A percentile compares a stretch with the other conserved stretches of the same genome.
These are phyloP conservation scores for Chalciporus sphaerocephalus DNA, from an alignment of 768 basidiomycete genomes.

Conservation along the genomic window DNA sequence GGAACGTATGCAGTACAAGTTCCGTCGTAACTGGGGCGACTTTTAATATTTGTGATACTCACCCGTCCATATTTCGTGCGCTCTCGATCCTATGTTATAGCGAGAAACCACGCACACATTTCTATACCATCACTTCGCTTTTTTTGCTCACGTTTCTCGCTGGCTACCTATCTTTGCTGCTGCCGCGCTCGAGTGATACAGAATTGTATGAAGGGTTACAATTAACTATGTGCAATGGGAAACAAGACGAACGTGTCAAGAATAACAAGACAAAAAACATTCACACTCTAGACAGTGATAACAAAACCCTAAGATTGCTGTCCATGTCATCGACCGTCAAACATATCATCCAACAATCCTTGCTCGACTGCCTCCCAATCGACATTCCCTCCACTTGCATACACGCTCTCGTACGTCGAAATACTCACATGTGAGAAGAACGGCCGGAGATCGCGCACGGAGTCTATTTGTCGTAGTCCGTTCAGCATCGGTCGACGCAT, in stretches of 20 bases:
- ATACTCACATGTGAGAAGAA: constrained; percentile 92
- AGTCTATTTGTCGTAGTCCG: constrained; percentile 68
- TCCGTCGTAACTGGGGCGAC: constrained; percentile 84
- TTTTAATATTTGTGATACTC: constrained; percentile 44
- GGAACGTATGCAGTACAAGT: constrained; percentile 80
- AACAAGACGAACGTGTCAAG: constrained; percentile 6
- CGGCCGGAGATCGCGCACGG: constrained; percentile 77
- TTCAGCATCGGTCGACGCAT: constrained; percentile 75
- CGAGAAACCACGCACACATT: constrained; percentile 19
- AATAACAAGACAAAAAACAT: neutral
- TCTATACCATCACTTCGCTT: constrained; percentile 22
- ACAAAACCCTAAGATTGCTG: neutral
- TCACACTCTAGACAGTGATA: neutral
- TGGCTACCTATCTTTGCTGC: constrained; percentile 1
- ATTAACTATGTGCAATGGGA: constrained; percentile 3
- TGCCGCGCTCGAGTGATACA: neutral
- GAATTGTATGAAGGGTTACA: constrained; percentile 4
- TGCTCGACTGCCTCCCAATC: constrained; percentile 90
- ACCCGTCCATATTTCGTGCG: constrained; percentile 9
- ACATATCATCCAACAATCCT: constrained; percentile 81
- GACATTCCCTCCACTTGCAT: constrained; percentile 71
- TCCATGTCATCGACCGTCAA: constrained; percentile 64
- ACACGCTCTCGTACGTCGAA: constrained; percentile 85
- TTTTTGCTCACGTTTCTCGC: constrained; percentile 3
- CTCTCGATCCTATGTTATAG: constrained; percentile 1